A percentile compares a stretch with the other conserved stretches of the same genome.
Evolutionary conservation across 2,329 filamentous ascomycete genomes (phyloP).

Genomic region (Pseudocercospora ulei): DNA sequence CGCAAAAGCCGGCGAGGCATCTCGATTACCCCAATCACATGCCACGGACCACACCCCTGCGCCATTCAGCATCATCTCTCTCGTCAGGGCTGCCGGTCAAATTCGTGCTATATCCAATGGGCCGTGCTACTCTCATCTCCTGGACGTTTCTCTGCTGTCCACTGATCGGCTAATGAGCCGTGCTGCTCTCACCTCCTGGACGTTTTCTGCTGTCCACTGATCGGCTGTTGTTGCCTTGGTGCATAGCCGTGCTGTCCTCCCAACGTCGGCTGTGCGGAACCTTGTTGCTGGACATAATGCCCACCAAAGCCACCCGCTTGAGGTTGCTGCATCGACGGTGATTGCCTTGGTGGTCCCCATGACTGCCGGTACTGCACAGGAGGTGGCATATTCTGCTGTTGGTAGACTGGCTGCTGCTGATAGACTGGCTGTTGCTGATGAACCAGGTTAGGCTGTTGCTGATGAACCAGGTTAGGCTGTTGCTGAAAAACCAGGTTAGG

Average conservation of each 20-base stretch:
- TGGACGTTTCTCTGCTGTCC: too few relatives aligned
- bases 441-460: too few relatives aligned
- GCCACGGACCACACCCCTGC: too few relatives aligned
- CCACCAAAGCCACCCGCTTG: slow-evolving; percentile 16
- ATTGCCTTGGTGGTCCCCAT: slow-evolving; percentile 1
- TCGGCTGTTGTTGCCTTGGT: slow-evolving; percentile 1
- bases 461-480: too few relatives aligned
- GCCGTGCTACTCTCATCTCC: too few relatives aligned
- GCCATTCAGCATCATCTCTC: too few relatives aligned
- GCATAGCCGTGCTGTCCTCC: slow-evolving; percentile 10
- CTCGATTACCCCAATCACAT: too few relatives aligned
- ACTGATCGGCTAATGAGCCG: too few relatives aligned
- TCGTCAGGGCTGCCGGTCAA: too few relatives aligned
- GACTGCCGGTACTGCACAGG: slow-evolving; percentile 12
- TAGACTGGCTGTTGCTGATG: slow-evolving; percentile 7
- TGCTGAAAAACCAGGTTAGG: too few relatives aligned
- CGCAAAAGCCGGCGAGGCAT: too few relatives aligned
- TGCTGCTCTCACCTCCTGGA: background rate
- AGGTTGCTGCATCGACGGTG: slow-evolving; percentile 10
- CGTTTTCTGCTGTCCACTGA: slow-evolving; percentile 1
- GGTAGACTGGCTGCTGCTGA: slow-evolving; percentile 10
- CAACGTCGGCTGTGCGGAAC: slow-evolving; percentile 1
- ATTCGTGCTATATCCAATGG: too few relatives aligned
- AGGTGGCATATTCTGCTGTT: slow-evolving; percentile 10
- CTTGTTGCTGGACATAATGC: slow-evolving; percentile 19